These are phyloP conservation scores for Kwoniella dendrophila DNA, from an alignment of 768 basidiomycete species.

Conservation along the genomic window DNA sequence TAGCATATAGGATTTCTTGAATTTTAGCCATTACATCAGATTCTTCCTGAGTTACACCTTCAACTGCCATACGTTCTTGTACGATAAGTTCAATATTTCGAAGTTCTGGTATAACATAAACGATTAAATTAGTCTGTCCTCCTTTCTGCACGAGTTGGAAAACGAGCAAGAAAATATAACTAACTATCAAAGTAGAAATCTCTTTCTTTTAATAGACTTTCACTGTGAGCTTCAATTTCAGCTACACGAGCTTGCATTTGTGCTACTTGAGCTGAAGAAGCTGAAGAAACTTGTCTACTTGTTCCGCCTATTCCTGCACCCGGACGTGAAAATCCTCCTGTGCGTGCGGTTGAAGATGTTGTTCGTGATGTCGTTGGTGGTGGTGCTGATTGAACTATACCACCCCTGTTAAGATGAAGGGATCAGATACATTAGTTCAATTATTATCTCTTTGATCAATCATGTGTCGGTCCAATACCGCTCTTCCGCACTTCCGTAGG, in stretches of 20 bases:
- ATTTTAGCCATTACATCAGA: conserved; percentile 67
- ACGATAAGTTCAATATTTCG: conserved; percentile 95
- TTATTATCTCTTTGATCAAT: background rate
- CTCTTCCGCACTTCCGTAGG: no score
- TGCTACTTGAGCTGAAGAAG: conserved; percentile 64
- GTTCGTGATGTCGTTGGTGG: conserved; percentile 23
- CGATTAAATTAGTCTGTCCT: background rate
- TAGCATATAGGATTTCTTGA: conserved; percentile 90
- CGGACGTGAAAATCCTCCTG: conserved; percentile 9
- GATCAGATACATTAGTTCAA: background rate
- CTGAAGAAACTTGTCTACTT: conserved; percentile 37
- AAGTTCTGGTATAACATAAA: conserved; percentile 61
- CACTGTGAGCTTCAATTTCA: conserved; percentile 78
- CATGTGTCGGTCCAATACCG: no score
- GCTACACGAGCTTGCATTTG: conserved; percentile 73
- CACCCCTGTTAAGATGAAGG: conserved; percentile 3
- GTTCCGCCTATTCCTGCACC: conserved; percentile 8
- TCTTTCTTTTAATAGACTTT: conserved; percentile 92
- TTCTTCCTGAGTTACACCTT: conserved; percentile 61
- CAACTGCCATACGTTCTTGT: conserved; percentile 71
- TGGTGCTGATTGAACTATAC: conserved; percentile 6
- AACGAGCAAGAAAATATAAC: conserved; percentile 28
- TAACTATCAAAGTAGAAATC: conserved; percentile 98
- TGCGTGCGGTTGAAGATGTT: conserved; percentile 15
- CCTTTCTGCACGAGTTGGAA: background rate